Conservation (phyloP, 2,329 filamentous ascomycete species). For the Chrysosporium keratinophilum region DNA sequence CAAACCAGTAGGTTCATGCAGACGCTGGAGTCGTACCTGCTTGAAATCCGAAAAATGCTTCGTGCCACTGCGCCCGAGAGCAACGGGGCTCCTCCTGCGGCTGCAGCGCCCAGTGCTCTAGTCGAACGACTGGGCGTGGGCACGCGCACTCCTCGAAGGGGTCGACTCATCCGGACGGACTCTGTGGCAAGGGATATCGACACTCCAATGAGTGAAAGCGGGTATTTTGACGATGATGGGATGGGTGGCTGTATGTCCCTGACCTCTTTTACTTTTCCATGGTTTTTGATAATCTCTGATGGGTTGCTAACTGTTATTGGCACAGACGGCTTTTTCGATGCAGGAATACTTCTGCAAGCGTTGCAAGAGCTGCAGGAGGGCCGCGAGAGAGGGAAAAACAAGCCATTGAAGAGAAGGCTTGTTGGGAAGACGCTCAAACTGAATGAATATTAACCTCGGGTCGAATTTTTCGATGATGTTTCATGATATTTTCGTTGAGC, state of each 20-base stretch:
- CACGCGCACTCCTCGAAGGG: constrained; percentile 35
- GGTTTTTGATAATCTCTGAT: not conserved
- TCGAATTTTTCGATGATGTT: not conserved
- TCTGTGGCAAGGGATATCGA: constrained; percentile 40
- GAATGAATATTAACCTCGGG: constrained; percentile 35
- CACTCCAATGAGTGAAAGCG: constrained; percentile 40
- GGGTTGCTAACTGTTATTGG: constrained; percentile 11
- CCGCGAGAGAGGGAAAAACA: constrained; percentile 28
- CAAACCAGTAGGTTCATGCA: constrained; percentile 88
- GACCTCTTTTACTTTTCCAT: not conserved
- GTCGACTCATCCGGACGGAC: constrained; percentile 57
- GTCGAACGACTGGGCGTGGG: not conserved
- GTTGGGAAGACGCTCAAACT: constrained; percentile 42
- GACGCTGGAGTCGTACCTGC: constrained; percentile 76
- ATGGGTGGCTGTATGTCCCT: constrained; percentile 79
- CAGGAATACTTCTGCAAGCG: constrained; percentile 83
- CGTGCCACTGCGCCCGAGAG: constrained; percentile 51
- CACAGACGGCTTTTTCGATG: constrained; percentile 91
- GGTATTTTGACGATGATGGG: constrained; percentile 62
- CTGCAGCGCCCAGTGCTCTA: constrained; percentile 53
- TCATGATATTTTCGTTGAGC: not conserved
- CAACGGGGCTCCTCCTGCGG: constrained; percentile 27
- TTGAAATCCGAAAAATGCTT: constrained; percentile 79
- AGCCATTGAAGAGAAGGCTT: constrained; percentile 30
- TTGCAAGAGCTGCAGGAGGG: constrained; percentile 51